Evolutionary conservation across 495 filamentous ascomycete genomes (phyloP), one percentile per base, ranked within the genome.

Genomic region (Emericellopsis terricola): DNA sequence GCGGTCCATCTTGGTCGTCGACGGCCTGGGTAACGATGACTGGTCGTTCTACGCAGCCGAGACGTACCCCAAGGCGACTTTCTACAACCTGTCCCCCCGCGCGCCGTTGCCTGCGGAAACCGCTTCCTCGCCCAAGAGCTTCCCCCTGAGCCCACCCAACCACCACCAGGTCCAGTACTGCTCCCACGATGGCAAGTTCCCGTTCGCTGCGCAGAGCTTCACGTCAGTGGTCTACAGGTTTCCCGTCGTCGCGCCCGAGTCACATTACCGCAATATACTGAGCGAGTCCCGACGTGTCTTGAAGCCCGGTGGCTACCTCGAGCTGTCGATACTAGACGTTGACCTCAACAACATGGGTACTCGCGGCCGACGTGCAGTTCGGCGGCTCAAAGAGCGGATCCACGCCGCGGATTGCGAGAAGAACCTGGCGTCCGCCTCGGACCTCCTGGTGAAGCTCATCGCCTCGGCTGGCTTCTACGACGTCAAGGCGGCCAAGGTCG

Each of bases 11-110:
- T 67, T 99, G 11, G 78, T 99, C 15, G 67, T 99, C 27, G 89
- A 99, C 52, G 91, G 91, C 8, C 70, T 97, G 19, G 62, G 59
- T 18, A 59, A 75, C 40, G 75, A 89, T 43, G 91, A 99, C 51
- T 99, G 91, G 91, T 94, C 86, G 3, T 96, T 91, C 56, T 97
- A 94, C 51, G 86, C 81, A 32, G 83, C 89, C 10, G 67, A 94
- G 49, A 91, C 85, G 2, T 96, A 97, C 42, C 81, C 81, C 1
- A 67, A 67, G 19, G 80, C 81, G 0, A 78, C 75, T 14, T 76
- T 97, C 38, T 94, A 92, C 63, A 91, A 82, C 46, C 65, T 87
- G 19, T 78, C 71, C 9, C 68, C 70, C 6, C 65, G 61, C 49
- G 50, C 52, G 20, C 55, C 53, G 28, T 38, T 57, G 14, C 47